Conservation (phyloP, 2,329 filamentous ascomycete species). For the Hypoxylon rubiginosum region DNA sequence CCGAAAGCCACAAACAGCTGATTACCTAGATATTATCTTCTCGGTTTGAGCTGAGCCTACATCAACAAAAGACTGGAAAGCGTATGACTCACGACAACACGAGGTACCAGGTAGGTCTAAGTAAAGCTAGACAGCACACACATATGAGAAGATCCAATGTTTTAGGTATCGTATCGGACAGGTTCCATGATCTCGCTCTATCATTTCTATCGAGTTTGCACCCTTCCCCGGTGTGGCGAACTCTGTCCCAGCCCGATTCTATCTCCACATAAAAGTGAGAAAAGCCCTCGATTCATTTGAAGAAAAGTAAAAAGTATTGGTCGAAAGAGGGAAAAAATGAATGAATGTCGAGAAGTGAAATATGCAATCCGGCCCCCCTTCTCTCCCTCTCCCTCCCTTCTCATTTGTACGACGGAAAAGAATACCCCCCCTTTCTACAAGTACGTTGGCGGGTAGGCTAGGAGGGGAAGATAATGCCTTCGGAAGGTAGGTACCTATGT, state of each 20-base stretch:
- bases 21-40: not conserved
- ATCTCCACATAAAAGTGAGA: constrained; percentile 20
- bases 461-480: not conserved
- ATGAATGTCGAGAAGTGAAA: constrained; percentile 36
- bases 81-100: not conserved
- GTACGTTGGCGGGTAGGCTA: not conserved
- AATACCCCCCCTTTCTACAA: not conserved
- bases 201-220: constrained; percentile 18
- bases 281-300: not conserved
- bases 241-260: not conserved
- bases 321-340: constrained; percentile 12
- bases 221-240: not conserved
- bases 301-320: constrained; percentile 1
- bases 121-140: not conserved
- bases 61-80: not conserved
- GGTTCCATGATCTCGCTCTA: constrained; percentile 12
- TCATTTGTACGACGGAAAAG: constrained; percentile 26
- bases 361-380: constrained; percentile 18
- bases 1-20: not conserved
- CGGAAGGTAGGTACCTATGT: not conserved
- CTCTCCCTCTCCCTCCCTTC: constrained; percentile 4
- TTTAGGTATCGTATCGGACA: not conserved
- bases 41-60: not conserved
- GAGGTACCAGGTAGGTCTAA: no score
- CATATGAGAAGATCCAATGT: not conserved